Conservation (phyloP, 805 yeast species). For the Ogataea trehaloabstinens region DNA sequence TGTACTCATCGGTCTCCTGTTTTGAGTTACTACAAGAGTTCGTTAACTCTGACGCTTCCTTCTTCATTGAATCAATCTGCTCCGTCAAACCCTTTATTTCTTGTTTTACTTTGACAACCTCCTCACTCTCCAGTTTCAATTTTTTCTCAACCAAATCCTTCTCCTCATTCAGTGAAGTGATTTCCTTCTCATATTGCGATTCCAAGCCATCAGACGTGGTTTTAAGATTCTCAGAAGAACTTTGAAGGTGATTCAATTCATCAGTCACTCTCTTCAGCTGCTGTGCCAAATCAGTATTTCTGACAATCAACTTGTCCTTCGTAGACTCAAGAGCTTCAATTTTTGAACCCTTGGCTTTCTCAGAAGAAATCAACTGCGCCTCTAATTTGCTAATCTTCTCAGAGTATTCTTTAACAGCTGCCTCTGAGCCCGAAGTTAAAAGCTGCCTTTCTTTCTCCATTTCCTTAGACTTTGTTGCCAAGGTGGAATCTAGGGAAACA, state of each 20-base stretch:
- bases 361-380: constrained; percentile 20
- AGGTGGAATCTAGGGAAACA: not conserved
- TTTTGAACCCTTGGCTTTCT: constrained; percentile 11
- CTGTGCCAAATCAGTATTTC: constrained; percentile 3
- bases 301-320: constrained; percentile 6
- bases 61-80: not conserved
- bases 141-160: not conserved
- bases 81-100: not conserved
- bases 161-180: not conserved
- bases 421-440: constrained; percentile 48
- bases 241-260: not conserved
- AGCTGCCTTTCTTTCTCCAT: constrained; percentile 51
- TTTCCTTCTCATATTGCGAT: not conserved
- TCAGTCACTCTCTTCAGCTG: constrained; percentile 8
- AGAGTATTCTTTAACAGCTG: constrained; percentile 47
- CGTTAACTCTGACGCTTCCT: not conserved
- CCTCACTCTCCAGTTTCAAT: not conserved
- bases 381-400: constrained; percentile 46
- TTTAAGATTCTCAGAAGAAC: not conserved
- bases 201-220: not conserved
- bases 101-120: not conserved
- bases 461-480: constrained; percentile 27
- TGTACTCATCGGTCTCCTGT: too few species aligned
- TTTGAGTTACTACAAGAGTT: too few species aligned
- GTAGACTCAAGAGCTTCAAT: constrained; percentile 15